Evolutionary conservation across 148 eudicot genomes (phyloP), one percentile per base, ranked within the genome.

Genomic region (Vaccinium vitisidaea): DNA sequence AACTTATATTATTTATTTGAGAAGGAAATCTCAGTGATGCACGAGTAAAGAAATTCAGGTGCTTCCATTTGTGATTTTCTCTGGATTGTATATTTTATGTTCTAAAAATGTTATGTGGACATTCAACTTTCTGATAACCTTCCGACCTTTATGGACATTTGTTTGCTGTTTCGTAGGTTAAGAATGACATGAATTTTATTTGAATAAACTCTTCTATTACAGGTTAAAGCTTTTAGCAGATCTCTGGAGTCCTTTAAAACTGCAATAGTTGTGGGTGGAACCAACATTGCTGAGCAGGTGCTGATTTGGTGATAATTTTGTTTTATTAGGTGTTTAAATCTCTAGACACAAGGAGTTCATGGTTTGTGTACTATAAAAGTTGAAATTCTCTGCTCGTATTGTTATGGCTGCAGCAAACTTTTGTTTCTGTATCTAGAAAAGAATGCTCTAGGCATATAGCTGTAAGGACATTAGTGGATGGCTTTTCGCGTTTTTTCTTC

Each of bases 221-320:
- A 90, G 92, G 92, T 89, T 65, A 91, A 89, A 83, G 92, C 92
- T 79, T 91, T 91, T 75, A 87, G 91, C 82, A 84, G 83, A 84
- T 91, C 92, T 77, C 75, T 89, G 82, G 92, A 91, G 70, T 86
- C 90, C 54, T 91, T 91, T 78, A 89, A 81, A 86, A 89, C 92
- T 39, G 92, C 91, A 70, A 91, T 91, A 65, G 89, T 91, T 79
- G 92, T 91, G 63, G 92, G 92, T 86, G 92, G 92, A 63, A 91
- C 92, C 30, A 91, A 91, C 83, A 91, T 91, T 80, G 81, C 91
- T 81, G 92, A 91, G 83, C 92, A 91, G 92, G 92, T 91, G 85
- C 61, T 49, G 53, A 19, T 50, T 36, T 70, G 71, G 75, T 14
- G 27, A 70, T 50, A 70, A 15, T 46, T 80, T 61, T 7, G 19